Conservation (phyloP, 2,329 filamentous ascomycete genomes). For the Penicillium sp. region DNA sequence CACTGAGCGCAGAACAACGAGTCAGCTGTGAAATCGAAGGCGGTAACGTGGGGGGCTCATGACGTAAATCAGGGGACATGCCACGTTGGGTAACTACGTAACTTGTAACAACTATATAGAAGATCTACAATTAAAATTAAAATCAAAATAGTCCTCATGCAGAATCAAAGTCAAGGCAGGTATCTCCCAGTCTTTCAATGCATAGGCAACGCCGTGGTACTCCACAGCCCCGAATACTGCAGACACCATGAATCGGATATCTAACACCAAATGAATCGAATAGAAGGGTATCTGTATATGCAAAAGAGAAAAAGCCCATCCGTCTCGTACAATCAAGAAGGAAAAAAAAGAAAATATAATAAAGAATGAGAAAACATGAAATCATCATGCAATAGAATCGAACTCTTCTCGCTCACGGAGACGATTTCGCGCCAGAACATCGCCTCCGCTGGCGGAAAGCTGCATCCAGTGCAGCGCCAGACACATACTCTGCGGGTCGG, state of each 20-base stretch:
- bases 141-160: background rate
- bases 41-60: slow-evolving; percentile 21
- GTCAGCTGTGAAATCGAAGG: slow-evolving; percentile 15
- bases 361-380: slow-evolving; percentile 13
- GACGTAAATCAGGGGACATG: too few species aligned
- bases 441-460: slow-evolving; percentile 75
- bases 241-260: slow-evolving; percentile 14
- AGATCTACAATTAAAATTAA: too few species aligned
- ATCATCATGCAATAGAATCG: slow-evolving; percentile 50
- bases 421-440: slow-evolving; percentile 76
- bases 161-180: background rate
- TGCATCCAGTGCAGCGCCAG: slow-evolving; percentile 98
- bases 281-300: slow-evolving; percentile 23
- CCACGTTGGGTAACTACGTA: background rate
- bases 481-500: slow-evolving; percentile 84
- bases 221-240: slow-evolving; percentile 5
- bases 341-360: background rate
- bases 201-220: slow-evolving; percentile 17
- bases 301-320: slow-evolving; percentile 9
- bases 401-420: slow-evolving; percentile 65
- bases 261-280: slow-evolving; percentile 24
- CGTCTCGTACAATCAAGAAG: slow-evolving; percentile 10
- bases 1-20: background rate
- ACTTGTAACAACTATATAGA: background rate
- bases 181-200: slow-evolving; percentile 14